These are phyloP conservation scores for Globisporangium carolinianum DNA, from an alignment of 352 stramenopile species.

Conservation along the genomic window DNA sequence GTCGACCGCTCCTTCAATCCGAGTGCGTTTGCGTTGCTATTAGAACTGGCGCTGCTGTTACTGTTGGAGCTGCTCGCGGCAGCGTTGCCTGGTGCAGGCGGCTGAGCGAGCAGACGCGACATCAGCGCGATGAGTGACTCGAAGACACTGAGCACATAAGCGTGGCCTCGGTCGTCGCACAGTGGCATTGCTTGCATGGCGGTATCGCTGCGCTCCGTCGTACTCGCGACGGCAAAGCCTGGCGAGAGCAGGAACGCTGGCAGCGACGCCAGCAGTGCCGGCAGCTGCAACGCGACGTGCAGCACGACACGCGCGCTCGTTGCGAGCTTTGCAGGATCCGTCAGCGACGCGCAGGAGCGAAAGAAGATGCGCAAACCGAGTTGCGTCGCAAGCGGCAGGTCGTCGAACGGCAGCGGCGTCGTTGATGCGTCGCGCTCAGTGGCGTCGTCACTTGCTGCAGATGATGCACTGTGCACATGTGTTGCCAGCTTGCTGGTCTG, in stretches of 20 bases:
- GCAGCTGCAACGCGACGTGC: constrained; percentile 46
- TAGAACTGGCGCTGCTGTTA: neutral
- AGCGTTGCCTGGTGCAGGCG: neutral
- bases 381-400: constrained; percentile 38
- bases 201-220: too few species aligned
- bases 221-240: constrained; percentile 19
- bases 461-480: neutral
- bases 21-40: constrained; percentile 4
- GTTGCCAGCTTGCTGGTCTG: neutral
- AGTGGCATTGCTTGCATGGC: neutral
- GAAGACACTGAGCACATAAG: constrained; percentile 35
- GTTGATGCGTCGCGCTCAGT: constrained; percentile 6
- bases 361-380: constrained; percentile 70
- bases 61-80: neutral
- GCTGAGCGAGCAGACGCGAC: constrained; percentile 22
- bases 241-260: constrained; percentile 50
- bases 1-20: constrained; percentile 18
- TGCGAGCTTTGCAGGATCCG: constrained; percentile 17
- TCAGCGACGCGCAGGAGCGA: constrained; percentile 43
- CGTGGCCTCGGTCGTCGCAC: neutral
- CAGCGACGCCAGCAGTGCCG: constrained; percentile 41
- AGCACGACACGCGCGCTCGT: constrained; percentile 30
- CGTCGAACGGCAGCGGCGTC: constrained; percentile 22
- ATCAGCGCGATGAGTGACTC: constrained; percentile 46
- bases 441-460: too few species aligned